These are phyloP conservation scores for Alliaria petiolata DNA, from an alignment of 345 rosid species.

Conservation along the genomic window DNA sequence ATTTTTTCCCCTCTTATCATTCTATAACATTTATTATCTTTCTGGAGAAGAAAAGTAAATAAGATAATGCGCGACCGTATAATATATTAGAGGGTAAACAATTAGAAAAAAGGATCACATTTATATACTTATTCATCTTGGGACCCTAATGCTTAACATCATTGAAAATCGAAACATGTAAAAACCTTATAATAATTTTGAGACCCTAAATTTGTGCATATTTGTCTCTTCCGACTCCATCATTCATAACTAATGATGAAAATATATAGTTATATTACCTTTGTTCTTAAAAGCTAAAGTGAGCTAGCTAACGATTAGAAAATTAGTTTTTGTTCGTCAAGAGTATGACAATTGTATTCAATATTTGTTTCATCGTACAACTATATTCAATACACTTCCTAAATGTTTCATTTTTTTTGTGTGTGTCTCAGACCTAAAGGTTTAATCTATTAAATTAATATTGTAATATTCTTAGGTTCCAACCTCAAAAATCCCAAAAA, in stretches of 20 bases:
- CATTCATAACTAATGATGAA: slow-evolving; percentile 23
- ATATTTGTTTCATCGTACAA: slow-evolving; percentile 15
- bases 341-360: background rate
- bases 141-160: slow-evolving; percentile 31
- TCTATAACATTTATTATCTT: background rate
- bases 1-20: background rate
- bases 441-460: background rate
- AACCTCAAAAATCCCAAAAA: background rate
- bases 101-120: background rate
- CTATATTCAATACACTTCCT: background rate
- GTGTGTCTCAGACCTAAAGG: no score
- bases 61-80: slow-evolving; percentile 28
- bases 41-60: background rate
- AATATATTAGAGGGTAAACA: background rate
- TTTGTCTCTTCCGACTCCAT: slow-evolving; percentile 21
- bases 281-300: slow-evolving; percentile 1
- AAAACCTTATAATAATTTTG: background rate
- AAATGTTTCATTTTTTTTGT: background rate
- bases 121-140: slow-evolving; percentile 12
- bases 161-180: slow-evolving; percentile 10
- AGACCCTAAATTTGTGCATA: slow-evolving; percentile 23
- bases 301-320: background rate
- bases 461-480: background rate
- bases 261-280: slow-evolving; percentile 8
- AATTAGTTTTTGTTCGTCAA: background rate